Evolutionary conservation across 257 asterid genomes (phyloP), one percentile per base, ranked within the genome.

Genomic region (Thymus mandschuricus): DNA sequence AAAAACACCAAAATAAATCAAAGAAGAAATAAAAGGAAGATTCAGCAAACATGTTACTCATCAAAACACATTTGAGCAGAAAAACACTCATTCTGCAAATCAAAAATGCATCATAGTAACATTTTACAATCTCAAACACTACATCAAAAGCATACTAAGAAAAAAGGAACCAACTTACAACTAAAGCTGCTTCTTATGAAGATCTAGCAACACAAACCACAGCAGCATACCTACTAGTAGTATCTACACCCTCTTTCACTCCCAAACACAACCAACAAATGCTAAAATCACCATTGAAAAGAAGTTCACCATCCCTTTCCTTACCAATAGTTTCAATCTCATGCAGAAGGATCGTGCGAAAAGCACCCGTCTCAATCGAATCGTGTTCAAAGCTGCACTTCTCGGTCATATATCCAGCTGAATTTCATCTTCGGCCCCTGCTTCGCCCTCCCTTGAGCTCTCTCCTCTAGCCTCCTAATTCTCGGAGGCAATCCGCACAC

Each of bases 401-500:
- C 83, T 69, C 92, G 76, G 68, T 84, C 88, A 66, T 73, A 80
- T 69, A 89, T 82, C 96, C 96, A 89, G 76, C 89, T 86, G 71
- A 89, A 89, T 0, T 86, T 87, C 34, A 87, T 59, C 73, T 60
- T 75, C 11, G 81, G 84, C 49, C 70, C 86, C 76, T 81, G 73
- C 64, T 87, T 87, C 4, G 88, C 92, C 79, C 92, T 63, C 3
- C 72, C 84, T 51, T 79, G 88, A 63, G 95, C 85, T 76, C 95
- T 80, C 83, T 86, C 92, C 83, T 89, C 96, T 40, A 89, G 64
- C 73, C 76, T 72, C 70, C 94, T 76, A 71, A 89, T 85, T 76
- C 92, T 86, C 2, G 88, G 82, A 8, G 92, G 78, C 87, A 89
- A 65, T n/a, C 89, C 86, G 44, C 94, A 89, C 6, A 89, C 83